These are phyloP conservation scores for Yamadazyma sp. DNA, from an alignment of 1,139 yeast genomes.

Conservation along the genomic window DNA sequence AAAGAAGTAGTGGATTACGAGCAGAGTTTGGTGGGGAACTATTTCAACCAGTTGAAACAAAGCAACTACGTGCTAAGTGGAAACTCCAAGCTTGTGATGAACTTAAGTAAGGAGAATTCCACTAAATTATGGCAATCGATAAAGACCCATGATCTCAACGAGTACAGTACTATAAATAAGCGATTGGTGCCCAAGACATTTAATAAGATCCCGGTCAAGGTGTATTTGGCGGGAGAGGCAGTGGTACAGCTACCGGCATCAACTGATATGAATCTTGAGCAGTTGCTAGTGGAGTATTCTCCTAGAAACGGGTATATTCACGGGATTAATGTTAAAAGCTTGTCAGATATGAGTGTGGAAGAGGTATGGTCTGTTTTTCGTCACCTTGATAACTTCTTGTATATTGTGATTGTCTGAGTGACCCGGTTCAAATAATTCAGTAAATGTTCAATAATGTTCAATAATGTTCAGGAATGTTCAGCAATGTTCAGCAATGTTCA, in stretches of 20 bases:
- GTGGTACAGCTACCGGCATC: constrained; percentile 51
- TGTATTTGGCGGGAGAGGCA: constrained; percentile 51
- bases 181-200: constrained; percentile 38
- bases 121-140: constrained; percentile 57
- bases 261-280: constrained; percentile 18
- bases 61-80: constrained; percentile 74
- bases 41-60: constrained; percentile 81
- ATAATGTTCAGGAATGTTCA: no score
- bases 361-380: constrained; percentile 56
- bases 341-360: constrained; percentile 40
- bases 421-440: no score
- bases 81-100: constrained; percentile 72
- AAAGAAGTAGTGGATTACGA: constrained; percentile 23
- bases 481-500: no score
- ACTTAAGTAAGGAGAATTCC: constrained; percentile 62
- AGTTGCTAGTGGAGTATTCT: constrained; percentile 2
- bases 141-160: constrained; percentile 27
- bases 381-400: constrained; percentile 77
- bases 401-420: constrained; percentile 47
- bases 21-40: constrained; percentile 43
- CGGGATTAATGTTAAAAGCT: constrained; percentile 55
- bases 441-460: no score
- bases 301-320: constrained; percentile 41
- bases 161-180: constrained; percentile 20
- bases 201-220: constrained; percentile 56